These are phyloP conservation scores for Discostella stelligeroides DNA, from an alignment of 108 stramenopile genomes.

Conservation along the genomic window DNA sequence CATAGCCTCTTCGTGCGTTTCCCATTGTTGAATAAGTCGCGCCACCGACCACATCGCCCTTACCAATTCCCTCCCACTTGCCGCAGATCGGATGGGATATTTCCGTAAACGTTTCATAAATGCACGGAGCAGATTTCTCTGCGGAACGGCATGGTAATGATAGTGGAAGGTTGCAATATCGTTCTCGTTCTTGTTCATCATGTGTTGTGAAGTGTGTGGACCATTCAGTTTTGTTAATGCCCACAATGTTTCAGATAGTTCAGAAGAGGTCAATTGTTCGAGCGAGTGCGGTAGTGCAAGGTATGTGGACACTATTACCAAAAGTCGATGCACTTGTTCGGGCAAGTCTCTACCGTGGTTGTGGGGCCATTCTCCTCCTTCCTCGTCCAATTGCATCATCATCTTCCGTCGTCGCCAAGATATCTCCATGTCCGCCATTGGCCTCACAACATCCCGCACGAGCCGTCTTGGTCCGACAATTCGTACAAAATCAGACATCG, in stretches of 20 bases:
- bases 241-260: conserved; percentile 34
- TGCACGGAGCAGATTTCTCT: conserved; percentile 21
- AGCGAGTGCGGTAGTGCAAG: conserved; percentile 32
- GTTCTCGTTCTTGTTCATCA: background rate
- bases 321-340: background rate
- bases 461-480: conserved; percentile 28
- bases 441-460: conserved; percentile 24
- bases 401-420: background rate
- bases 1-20: conserved; percentile 4
- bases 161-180: background rate
- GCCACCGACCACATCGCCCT: conserved; percentile 35
- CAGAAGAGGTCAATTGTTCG: conserved; percentile 25
- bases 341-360: background rate
- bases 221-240: conserved; percentile 30
- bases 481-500: conserved; percentile 27
- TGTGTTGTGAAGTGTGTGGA: background rate
- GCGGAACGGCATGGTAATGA: conserved; percentile 1
- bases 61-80: conserved; percentile 21
- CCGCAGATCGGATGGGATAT: conserved; percentile 21
- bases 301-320: conserved; percentile 23
- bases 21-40: conserved; percentile 15
- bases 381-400: background rate
- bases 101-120: conserved; percentile 45
- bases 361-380: background rate
- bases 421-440: conserved; percentile 10